Conservation (phyloP, 176 grass and related monocot species). For the Avena atlantica region DNA sequence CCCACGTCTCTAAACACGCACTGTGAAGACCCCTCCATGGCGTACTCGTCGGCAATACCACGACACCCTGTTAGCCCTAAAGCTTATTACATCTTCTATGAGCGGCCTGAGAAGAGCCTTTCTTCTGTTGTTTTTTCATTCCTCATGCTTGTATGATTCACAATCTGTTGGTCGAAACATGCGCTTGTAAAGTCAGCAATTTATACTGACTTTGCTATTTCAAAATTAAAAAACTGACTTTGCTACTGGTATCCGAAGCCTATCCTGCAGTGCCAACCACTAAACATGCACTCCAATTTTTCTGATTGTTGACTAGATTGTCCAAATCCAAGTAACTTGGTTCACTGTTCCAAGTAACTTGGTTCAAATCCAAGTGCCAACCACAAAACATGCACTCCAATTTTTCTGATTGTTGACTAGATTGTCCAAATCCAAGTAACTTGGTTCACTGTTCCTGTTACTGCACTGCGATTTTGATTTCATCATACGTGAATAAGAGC, state of each 20-base stretch:
- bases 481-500: not conserved
- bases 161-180: not conserved
- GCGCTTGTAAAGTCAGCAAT: conserved; percentile 2
- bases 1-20: no score
- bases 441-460: not conserved
- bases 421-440: not conserved
- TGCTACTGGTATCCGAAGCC: not conserved
- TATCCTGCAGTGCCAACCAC: conserved; percentile 14
- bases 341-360: not conserved
- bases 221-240: not conserved
- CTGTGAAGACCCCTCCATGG: no score
- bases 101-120: conserved; percentile 11
- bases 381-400: conserved; percentile 10
- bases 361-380: not conserved
- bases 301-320: not conserved
- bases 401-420: not conserved
- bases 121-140: conserved; percentile 13
- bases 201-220: conserved; percentile 8
- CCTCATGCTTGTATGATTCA: not conserved
- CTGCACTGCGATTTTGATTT: not conserved
- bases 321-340: not conserved
- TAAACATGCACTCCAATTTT: conserved; percentile 20
- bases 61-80: not conserved
- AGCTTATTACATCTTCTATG: conserved; percentile 12
- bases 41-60: no score